phyloP scores from a whole-genome alignment of 768 basidiomycete species.

The Rhodosporidiobolus sp. region DNA sequence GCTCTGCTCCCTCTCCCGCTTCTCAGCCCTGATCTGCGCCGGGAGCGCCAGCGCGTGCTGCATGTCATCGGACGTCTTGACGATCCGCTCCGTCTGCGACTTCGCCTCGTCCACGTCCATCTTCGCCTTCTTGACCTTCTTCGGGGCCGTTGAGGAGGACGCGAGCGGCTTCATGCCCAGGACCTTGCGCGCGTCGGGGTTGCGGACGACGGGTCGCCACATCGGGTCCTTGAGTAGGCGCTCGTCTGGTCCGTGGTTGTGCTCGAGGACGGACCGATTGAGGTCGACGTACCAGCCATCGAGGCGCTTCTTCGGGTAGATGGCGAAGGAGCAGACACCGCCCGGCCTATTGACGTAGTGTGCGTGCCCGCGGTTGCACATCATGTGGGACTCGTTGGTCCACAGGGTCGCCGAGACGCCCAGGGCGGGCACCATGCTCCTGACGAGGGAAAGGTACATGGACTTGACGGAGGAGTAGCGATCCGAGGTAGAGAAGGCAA shows the following conservation, averaged over 20 bases:
- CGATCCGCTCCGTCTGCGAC: too few relatives aligned
- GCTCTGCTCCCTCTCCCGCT: too few relatives aligned
- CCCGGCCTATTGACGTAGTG: neutral
- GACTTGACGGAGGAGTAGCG: neutral
- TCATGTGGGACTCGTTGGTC: neutral
- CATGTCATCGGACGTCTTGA: too few relatives aligned
- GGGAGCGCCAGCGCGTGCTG: too few relatives aligned
- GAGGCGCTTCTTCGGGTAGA: neutral
- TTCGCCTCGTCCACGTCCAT: slow-evolving; percentile 50
- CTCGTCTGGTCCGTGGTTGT: neutral
- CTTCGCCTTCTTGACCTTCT: too few relatives aligned
- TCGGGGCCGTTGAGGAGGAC: too few relatives aligned
- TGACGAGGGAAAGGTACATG: neutral
- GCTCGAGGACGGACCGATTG: neutral
- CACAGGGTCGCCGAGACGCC: neutral
- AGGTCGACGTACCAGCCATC: neutral
- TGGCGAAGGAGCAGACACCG: neutral
- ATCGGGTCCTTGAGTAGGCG: neutral
- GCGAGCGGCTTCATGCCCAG: neutral
- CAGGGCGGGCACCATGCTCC: neutral
- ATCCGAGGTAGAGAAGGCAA: neutral
- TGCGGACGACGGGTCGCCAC: neutral
- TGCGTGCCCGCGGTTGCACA: neutral
- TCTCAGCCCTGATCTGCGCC: too few relatives aligned
- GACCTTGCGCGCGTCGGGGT: neutral